Evolutionary conservation across 345 rosid species (phyloP).

Genomic region (Abelmoschus esculentus): DNA sequence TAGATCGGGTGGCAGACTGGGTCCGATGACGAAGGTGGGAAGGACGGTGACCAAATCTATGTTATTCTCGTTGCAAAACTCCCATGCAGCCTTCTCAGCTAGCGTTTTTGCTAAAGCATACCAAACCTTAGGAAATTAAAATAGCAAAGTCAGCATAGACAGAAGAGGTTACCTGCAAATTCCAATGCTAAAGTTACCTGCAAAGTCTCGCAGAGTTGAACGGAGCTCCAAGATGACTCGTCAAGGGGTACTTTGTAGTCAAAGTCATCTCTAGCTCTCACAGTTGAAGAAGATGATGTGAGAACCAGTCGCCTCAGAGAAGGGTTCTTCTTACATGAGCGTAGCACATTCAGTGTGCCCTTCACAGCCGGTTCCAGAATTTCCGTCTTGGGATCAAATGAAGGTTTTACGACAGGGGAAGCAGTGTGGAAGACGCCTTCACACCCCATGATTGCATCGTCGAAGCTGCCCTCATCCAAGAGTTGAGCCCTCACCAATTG

Average conservation of each 20-base stretch:
- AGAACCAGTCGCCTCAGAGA: slow-evolving; percentile 63
- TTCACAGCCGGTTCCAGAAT: slow-evolving; percentile 71
- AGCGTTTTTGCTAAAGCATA: slow-evolving; percentile 64
- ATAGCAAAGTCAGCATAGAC: too few species aligned
- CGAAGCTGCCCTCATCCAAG: slow-evolving; percentile 75
- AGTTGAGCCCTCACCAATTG: slow-evolving; percentile 64
- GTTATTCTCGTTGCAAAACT: slow-evolving; percentile 51
- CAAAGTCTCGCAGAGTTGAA: slow-evolving; percentile 57
- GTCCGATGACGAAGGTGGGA: slow-evolving; percentile 75
- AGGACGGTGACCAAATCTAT: slow-evolving; percentile 60
- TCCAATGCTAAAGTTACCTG: slow-evolving; percentile 30
- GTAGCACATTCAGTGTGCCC: slow-evolving; percentile 76
- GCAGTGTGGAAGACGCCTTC: slow-evolving; percentile 93
- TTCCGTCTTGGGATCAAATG: slow-evolving; percentile 79
- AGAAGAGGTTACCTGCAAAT: too few species aligned
- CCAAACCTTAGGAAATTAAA: slow-evolving; percentile 40
- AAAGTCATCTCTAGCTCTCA: slow-evolving; percentile 59
- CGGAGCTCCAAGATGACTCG: slow-evolving; percentile 87
- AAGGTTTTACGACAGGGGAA: slow-evolving; percentile 71
- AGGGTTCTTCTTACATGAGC: slow-evolving; percentile 67
- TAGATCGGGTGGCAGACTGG: slow-evolving; percentile 62
- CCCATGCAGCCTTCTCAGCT: slow-evolving; percentile 92
- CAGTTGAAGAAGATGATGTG: slow-evolving; percentile 82
- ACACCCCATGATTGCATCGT: slow-evolving; percentile 62
- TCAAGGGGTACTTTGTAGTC: slow-evolving; percentile 56